Evolutionary conservation across 192 early-diverging fungal species (phyloP), one percentile per base, ranked within the genome.

Genomic region (Spizellomyces punctatus): DNA sequence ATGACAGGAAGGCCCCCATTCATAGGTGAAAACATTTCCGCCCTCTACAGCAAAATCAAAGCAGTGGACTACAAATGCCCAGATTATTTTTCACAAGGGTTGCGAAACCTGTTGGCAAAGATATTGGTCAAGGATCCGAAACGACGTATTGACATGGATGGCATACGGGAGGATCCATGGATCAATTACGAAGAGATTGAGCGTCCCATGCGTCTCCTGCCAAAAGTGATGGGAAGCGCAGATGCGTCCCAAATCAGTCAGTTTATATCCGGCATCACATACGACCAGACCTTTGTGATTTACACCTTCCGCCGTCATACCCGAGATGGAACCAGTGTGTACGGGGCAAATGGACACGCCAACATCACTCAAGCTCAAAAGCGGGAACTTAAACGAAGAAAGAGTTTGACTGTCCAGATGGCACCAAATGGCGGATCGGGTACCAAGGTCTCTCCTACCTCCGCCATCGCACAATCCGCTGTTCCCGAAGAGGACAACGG

Each of bases 1-100:
- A 83, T 84, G 79, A 85, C 85, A 4, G 88, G 88, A 27, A 69
- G 76, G 42, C 81, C 86, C 10, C 87, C 87, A 27, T 89, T 89
- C 66, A 36, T 66, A 6, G 87, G 86, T 6, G 77, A 78, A 43
- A 83, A 75, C 60, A 83, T 89, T 42, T 76, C 80, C 44, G 64
- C 76, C 17, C 66, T 89, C 0, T 89, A 88, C 72, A 72, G 66
- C 72, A 88, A 85, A 57, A 89, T 89, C 52, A 86, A 83, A 58
- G 80, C 79, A 12, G 78, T 89, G 14, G 80, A 89, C 48, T 89
- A 89, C 69, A 81, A 82, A 58, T 79, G 80, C 48, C 87, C 87
- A 22, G 77, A 81, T 49, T 85, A 89, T 50, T 89, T 89, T 66
- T 86, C 84, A 21, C 56, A 59, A 8, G 84, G 86, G 82, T 76